These are phyloP conservation scores for Penicillium paradoxum DNA, from an alignment of 495 filamentous ascomycete genomes.

Conservation along the genomic window DNA sequence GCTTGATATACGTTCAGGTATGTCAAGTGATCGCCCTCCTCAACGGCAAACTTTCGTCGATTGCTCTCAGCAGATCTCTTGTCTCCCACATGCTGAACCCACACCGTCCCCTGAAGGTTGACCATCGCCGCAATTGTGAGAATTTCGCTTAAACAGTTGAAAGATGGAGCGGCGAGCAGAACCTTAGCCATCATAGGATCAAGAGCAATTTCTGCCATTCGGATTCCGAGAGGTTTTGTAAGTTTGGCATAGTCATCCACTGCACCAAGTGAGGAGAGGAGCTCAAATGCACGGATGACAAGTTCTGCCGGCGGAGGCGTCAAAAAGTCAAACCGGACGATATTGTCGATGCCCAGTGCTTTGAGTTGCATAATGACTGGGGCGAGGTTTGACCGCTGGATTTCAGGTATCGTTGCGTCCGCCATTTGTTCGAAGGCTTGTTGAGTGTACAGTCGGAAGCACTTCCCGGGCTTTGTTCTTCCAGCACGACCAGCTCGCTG, in stretches of 20 bases:
- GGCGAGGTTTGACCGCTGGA: slow-evolving; percentile 89
- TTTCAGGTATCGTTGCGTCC: slow-evolving; percentile 79
- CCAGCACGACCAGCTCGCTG: slow-evolving; percentile 92
- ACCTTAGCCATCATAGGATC: slow-evolving; percentile 97
- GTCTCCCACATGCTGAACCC: slow-evolving; percentile 72
- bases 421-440: slow-evolving; percentile 62
- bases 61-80: slow-evolving; percentile 67
- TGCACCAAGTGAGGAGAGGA: slow-evolving; percentile 84
- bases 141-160: slow-evolving; percentile 79
- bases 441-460: slow-evolving; percentile 89
- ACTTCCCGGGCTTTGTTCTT: slow-evolving; percentile 89
- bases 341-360: slow-evolving; percentile 93
- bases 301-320: slow-evolving; percentile 86
- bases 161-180: slow-evolving; percentile 68
- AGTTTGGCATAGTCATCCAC: slow-evolving; percentile 89
- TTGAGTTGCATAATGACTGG: slow-evolving; percentile 91
- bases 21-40: slow-evolving; percentile 94
- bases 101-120: slow-evolving; percentile 73
- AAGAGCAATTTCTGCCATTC: slow-evolving; percentile 93
- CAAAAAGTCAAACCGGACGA: slow-evolving; percentile 84
- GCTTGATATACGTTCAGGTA: slow-evolving; percentile 90
- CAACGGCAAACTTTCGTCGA: slow-evolving; percentile 79
- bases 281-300: slow-evolving; percentile 80
- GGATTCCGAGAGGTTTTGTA: slow-evolving; percentile 75
- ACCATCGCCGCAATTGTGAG: slow-evolving; percentile 94